Conservation (phyloP, 2,329 filamentous ascomycete genomes). For the Pseudocercospora cruenta region DNA sequence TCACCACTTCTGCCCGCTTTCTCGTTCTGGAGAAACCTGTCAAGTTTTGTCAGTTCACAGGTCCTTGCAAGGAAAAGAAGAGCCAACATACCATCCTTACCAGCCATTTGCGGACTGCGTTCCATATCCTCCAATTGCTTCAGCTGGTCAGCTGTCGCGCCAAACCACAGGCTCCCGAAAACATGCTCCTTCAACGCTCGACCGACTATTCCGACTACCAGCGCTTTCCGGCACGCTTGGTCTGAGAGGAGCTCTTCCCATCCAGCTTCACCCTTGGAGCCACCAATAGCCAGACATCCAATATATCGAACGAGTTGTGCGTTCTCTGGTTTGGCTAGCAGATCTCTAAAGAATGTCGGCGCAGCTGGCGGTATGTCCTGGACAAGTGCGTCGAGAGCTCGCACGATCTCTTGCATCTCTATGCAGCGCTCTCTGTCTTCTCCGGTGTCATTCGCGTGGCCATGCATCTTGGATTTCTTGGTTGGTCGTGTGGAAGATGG, state of each 20-base stretch:
- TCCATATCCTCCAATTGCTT: slow-evolving; percentile 44
- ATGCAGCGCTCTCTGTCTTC: neutral
- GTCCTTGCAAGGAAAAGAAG: neutral
- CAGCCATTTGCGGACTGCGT: slow-evolving; percentile 36
- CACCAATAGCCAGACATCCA: slow-evolving; percentile 39
- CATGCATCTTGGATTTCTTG: neutral
- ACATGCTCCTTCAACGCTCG: slow-evolving; percentile 38
- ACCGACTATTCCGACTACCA: slow-evolving; percentile 36
- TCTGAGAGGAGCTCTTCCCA: slow-evolving; percentile 33
- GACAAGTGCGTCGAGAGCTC: neutral
- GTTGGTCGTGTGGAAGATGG: neutral
- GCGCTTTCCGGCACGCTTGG: slow-evolving; percentile 22
- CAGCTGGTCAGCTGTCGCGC: slow-evolving; percentile 22
- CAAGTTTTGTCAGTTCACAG: slow-evolving; percentile 12
- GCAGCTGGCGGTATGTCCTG: neutral
- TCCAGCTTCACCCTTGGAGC: slow-evolving; percentile 24
- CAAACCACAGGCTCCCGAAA: slow-evolving; percentile 36
- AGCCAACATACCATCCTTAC: slow-evolving; percentile 43
- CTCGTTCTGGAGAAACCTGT: slow-evolving; percentile 35
- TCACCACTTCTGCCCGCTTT: slow-evolving; percentile 25
- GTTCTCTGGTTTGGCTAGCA: slow-evolving; percentile 14
- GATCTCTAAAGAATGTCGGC: slow-evolving; percentile 6
- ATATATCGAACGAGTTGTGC: slow-evolving; percentile 32
- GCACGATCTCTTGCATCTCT: neutral
- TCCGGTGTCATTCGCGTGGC: slow-evolving; percentile 1